Evolutionary conservation across 1,284 basidiomycete genomes (phyloP).

Genomic region (Stygiomarasmius scandens): DNA sequence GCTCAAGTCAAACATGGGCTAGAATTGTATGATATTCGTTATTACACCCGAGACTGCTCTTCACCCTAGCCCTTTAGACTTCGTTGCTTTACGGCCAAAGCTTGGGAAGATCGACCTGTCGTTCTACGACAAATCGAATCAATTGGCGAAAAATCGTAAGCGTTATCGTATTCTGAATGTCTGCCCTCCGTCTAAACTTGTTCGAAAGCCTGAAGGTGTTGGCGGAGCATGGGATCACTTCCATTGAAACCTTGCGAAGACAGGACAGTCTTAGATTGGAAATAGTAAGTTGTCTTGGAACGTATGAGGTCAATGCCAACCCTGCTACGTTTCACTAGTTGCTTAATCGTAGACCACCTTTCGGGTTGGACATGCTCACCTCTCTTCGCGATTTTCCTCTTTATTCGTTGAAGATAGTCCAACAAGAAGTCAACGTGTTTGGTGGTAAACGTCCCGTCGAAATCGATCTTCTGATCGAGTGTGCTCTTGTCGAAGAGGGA

Average conservation of each 20-base stretch:
- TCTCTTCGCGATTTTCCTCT: slow-evolving; percentile 65
- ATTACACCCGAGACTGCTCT: slow-evolving; percentile 4
- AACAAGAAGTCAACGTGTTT: slow-evolving; percentile 42
- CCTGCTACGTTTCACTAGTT: slow-evolving; percentile 45
- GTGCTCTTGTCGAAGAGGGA: slow-evolving; percentile 44
- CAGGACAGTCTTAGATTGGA: slow-evolving; percentile 66
- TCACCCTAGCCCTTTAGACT: slow-evolving; percentile 45
- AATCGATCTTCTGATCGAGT: slow-evolving; percentile 62
- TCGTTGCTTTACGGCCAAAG: slow-evolving; percentile 73
- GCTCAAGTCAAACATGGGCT: slow-evolving; percentile 68
- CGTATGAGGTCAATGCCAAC: neutral
- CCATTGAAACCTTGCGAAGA: slow-evolving; percentile 57
- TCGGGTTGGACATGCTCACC: slow-evolving; percentile 68
- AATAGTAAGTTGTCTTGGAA: slow-evolving; percentile 42
- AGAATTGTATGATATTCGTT: slow-evolving; percentile 56
- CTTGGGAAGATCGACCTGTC: slow-evolving; percentile 83
- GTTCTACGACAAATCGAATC: slow-evolving; percentile 80
- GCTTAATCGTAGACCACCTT: slow-evolving; percentile 72
- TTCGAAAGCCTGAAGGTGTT: slow-evolving; percentile 53
- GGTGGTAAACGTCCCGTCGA: slow-evolving; percentile 57
- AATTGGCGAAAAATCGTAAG: slow-evolving; percentile 86
- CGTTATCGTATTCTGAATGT: slow-evolving; percentile 12
- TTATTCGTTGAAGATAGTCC: slow-evolving; percentile 55
- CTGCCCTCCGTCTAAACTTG: slow-evolving; percentile 1
- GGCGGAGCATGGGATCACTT: slow-evolving; percentile 69